Evolutionary conservation across 2,329 filamentous ascomycete species (phyloP).

Genomic region (Chaetomiaceae sp.): DNA sequence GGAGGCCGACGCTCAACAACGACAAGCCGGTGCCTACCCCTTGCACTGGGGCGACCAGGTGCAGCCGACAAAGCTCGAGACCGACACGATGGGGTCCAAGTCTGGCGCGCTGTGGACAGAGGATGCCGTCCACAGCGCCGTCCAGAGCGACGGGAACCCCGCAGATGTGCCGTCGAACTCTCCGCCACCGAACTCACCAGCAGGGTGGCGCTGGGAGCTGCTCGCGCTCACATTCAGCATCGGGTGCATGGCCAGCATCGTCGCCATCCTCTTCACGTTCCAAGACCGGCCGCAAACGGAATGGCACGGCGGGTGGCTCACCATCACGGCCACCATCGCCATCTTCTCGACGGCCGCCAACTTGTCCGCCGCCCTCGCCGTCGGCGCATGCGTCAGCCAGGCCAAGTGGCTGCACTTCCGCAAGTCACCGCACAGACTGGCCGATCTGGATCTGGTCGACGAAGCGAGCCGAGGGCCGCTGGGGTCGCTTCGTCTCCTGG

Average conservation of each 20-base stretch:
- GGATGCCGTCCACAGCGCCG: background rate
- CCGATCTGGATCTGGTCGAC: slow-evolving; percentile 20
- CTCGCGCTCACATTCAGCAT: slow-evolving; percentile 3
- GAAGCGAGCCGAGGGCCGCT: slow-evolving; percentile 19
- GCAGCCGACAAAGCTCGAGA: too few species aligned
- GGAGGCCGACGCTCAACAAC: too few species aligned
- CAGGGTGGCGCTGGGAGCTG: slow-evolving; percentile 11
- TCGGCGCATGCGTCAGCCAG: slow-evolving; percentile 19
- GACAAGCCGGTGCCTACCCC: too few species aligned
- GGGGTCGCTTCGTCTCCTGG: slow-evolving; percentile 13
- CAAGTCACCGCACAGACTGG: background rate
- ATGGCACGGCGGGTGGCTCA: slow-evolving; percentile 15
- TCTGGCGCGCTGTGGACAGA: background rate
- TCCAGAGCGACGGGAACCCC: background rate
- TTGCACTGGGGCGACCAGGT: too few species aligned
- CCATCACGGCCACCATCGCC: slow-evolving; percentile 18
- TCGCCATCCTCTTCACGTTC: slow-evolving; percentile 14
- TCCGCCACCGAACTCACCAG: background rate
- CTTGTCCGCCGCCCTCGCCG: slow-evolving; percentile 3
- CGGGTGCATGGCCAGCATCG: slow-evolving; percentile 8
- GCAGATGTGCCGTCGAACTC: background rate
- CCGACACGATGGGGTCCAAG: too few species aligned
- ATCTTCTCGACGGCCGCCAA: slow-evolving; percentile 17
- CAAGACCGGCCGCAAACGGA: slow-evolving; percentile 6
- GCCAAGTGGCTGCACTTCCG: slow-evolving; percentile 22